These are phyloP conservation scores for Boletus reticulatus DNA, from an alignment of 768 basidiomycete species.

Conservation along the genomic window DNA sequence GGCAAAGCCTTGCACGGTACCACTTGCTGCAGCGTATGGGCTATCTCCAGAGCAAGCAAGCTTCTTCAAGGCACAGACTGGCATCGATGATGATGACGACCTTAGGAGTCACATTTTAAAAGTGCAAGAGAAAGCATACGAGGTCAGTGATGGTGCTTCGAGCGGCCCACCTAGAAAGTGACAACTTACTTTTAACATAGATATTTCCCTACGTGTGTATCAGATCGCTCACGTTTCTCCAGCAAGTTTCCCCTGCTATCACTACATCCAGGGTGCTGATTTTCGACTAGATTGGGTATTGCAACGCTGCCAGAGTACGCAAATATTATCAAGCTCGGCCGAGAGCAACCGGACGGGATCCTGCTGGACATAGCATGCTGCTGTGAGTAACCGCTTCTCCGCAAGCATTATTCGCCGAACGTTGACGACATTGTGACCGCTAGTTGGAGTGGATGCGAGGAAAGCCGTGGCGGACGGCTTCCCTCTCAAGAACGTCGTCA, in stretches of 20 bases:
- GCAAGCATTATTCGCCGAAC: too few species aligned
- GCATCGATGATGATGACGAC: slow-evolving; percentile 27
- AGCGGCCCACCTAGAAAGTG: neutral
- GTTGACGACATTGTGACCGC: neutral
- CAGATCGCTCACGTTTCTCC: slow-evolving; percentile 21
- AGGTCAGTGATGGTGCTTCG: slow-evolving; percentile 15
- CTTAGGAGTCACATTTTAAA: slow-evolving; percentile 31
- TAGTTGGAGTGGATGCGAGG: slow-evolving; percentile 35
- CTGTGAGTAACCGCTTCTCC: slow-evolving; percentile 35
- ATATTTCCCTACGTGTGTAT: slow-evolving; percentile 31
- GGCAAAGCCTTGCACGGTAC: neutral
- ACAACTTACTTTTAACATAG: slow-evolving; percentile 6
- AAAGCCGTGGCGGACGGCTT: slow-evolving; percentile 43
- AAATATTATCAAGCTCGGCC: slow-evolving; percentile 34
- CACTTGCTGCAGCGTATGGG: neutral
- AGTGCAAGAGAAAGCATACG: slow-evolving; percentile 30
- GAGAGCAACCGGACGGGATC: slow-evolving; percentile 35
- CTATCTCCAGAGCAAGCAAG: slow-evolving; percentile 14
- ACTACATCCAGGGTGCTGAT: neutral
- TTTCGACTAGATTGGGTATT: slow-evolving; percentile 9
- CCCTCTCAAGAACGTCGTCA: slow-evolving; percentile 39
- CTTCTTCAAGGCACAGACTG: slow-evolving; percentile 31
- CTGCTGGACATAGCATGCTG: slow-evolving; percentile 48
- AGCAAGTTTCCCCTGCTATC: slow-evolving; percentile 5
- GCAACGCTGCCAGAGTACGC: slow-evolving; percentile 17